Evolutionary conservation across 495 filamentous ascomycete genomes (phyloP), one percentile per base, ranked within the genome.

Genomic region (Evernia prunastri): DNA sequence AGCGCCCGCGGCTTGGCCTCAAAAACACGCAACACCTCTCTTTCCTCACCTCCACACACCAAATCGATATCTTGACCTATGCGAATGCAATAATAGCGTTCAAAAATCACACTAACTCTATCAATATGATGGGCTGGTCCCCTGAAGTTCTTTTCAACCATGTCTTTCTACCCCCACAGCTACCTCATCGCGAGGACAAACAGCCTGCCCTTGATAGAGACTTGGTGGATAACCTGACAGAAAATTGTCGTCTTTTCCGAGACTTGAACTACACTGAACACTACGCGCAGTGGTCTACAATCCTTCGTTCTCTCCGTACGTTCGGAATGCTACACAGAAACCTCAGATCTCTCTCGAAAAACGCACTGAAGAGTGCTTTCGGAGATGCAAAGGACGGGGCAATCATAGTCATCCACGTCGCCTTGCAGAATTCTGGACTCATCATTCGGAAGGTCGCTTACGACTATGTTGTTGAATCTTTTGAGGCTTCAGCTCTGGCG

Each of bases 131-230:
- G 35, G 47, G 29, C 31, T 47, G 27, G 10, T 20, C 27, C 1
- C 47, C 56, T 8, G 47, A 62, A 12, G 56, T 23, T 5, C 8
- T 64, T 25, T 60, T 83, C 68, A 71, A 86, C 58, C 85, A 89
- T 69, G 72, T 89, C 29, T 82, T 86, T 60, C 75, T 89, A 0
- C 86, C 84, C 0, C 83, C 84, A 0, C 74, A 81, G 33, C 67
- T 87, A 0, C 86, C 86, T 0, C 78, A 86, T 42, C 1, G 61
- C 0, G 73, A 77, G 31, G 80, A 86, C 49, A 68, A 72, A 59
- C 35, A 67, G 9, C 1, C 25, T 57, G 29, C 27, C 12, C 53
- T 37, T 33, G 47, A 66, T 27, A 59, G 39, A 36, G 64, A 27
- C 42, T 23, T 66, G 20, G 9, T 58, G 6, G 53, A 58, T 12